phyloP scores from a whole-genome alignment of 306 rosid species.

The Castanea crenata region DNA sequence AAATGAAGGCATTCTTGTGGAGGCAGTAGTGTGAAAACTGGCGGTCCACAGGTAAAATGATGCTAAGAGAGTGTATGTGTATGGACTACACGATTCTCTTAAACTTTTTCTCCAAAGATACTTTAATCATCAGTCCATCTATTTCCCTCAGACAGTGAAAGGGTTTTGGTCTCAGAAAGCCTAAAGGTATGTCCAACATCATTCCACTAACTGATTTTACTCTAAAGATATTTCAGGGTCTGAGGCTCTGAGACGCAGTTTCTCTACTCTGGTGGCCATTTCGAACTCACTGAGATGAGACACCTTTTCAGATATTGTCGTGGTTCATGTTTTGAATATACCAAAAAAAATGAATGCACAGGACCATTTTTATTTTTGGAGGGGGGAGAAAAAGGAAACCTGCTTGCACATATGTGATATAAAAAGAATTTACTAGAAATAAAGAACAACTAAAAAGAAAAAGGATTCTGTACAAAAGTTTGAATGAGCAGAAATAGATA shows the following conservation, averaged over 20 bases:
- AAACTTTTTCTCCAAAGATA: not conserved
- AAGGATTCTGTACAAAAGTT: not conserved
- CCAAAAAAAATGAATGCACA: too few species aligned
- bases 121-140: not conserved
- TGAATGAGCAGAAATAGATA: slow-evolving; percentile 6
- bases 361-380: too few species aligned
- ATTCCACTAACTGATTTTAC: not conserved
- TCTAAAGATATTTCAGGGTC: not conserved
- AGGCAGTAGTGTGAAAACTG: too few species aligned
- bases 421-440: not conserved
- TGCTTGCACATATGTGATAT: not conserved
- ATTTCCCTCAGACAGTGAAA: not conserved
- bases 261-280: too few species aligned
- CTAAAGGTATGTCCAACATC: not conserved
- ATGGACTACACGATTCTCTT: too few species aligned
- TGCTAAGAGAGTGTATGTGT: too few species aligned
- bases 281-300: too few species aligned
- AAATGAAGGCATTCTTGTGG: too few species aligned
- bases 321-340: not conserved
- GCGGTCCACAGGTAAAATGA: too few species aligned
- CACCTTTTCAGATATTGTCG: too few species aligned
- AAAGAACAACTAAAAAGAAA: not conserved
- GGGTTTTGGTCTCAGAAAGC: not conserved
- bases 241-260: too few species aligned
- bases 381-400: not conserved